Base-by-base conservation (phyloP, 176 grass and related monocot species). In the Oryza meyeriana region DNA sequence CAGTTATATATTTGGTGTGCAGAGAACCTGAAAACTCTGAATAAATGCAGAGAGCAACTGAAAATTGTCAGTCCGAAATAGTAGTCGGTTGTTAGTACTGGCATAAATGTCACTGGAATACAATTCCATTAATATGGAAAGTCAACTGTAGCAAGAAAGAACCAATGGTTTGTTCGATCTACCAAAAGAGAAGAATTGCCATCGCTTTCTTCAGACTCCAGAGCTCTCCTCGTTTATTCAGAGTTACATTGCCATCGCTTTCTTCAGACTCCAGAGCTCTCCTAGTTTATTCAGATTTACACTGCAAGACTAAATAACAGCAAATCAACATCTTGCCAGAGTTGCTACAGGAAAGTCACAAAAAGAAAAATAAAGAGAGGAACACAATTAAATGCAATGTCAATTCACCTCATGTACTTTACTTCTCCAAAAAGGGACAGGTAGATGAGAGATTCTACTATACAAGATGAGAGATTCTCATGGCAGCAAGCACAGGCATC, bases 21-120 rank as follows among this genome's bases (percentile, higher is more conserved):
- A 20, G 62, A 18, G 35, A 36, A 57, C 69, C 74, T 29, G 42
- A 50, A 48, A 65, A 4, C 40, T 72, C 65, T 80, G 32, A 45
- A 47, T 66, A 47, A 77, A 32, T 68, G 79, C 33, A 70, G 28
- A 22, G 29, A 33, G 20, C 3, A 28, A 44, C 65, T 32, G 40
- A 82, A 64, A 81, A 10, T 59, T 58, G 70, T 85, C 66, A n/a
- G 61, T 12, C 84, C 73, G 58, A 57, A 85, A 55, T n/a, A 52
- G 22, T 52, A 71, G 77, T 65, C 87, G 57, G 78, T 66, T 66
- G 72, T 28, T 69, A 59, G 72, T 61, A 44, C 69, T 31, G 66
- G 17, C 42, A 77, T 78, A 77, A 44, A 35, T 77, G 39, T 44
- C 78, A 58, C 10, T 26, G 20, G 75, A 20, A 5, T 22, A 62